These are phyloP conservation scores for Arthrobotrys entomopaga DNA, from an alignment of 2,329 filamentous ascomycete genomes.

Conservation along the genomic window DNA sequence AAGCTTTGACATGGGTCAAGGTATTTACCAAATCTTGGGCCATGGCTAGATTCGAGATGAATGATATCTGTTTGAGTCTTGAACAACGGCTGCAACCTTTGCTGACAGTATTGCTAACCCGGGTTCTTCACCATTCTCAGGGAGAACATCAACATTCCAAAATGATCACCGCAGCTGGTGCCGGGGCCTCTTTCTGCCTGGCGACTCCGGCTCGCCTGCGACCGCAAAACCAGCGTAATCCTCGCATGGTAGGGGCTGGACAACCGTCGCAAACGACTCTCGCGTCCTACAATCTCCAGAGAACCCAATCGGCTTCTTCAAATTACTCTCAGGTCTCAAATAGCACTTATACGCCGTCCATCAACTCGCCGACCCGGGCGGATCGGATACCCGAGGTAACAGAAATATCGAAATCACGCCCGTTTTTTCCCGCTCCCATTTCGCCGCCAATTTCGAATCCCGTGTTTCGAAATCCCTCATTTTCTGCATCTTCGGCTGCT, in stretches of 20 bases:
- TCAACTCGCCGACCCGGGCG: constrained; percentile 42
- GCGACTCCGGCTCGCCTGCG: constrained; percentile 58
- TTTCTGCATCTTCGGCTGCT: constrained; percentile 52
- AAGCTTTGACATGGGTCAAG: constrained; percentile 18
- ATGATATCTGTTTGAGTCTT: constrained; percentile 34
- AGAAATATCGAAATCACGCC: constrained; percentile 47
- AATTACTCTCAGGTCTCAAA: constrained; percentile 36
- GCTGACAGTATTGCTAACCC: constrained; percentile 41
- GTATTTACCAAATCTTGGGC: not conserved
- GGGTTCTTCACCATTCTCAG: constrained; percentile 38
- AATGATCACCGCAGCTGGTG: constrained; percentile 59
- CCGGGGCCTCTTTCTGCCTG: constrained; percentile 58
- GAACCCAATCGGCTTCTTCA: constrained; percentile 42
- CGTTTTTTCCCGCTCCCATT: constrained; percentile 54
- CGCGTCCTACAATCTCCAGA: constrained; percentile 45
- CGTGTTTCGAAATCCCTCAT: constrained; percentile 54
- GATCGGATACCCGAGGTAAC: constrained; percentile 55
- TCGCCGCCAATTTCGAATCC: constrained; percentile 53
- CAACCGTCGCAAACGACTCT: constrained; percentile 45
- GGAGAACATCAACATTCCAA: constrained; percentile 54
- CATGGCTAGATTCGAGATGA: constrained; percentile 36
- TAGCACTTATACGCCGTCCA: constrained; percentile 35
- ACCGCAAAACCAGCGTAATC: constrained; percentile 57
- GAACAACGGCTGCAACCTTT: constrained; percentile 34
- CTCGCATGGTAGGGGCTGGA: constrained; percentile 42